phyloP scores from a whole-genome alignment of 768 basidiomycete genomes.

The Russula abietina region DNA sequence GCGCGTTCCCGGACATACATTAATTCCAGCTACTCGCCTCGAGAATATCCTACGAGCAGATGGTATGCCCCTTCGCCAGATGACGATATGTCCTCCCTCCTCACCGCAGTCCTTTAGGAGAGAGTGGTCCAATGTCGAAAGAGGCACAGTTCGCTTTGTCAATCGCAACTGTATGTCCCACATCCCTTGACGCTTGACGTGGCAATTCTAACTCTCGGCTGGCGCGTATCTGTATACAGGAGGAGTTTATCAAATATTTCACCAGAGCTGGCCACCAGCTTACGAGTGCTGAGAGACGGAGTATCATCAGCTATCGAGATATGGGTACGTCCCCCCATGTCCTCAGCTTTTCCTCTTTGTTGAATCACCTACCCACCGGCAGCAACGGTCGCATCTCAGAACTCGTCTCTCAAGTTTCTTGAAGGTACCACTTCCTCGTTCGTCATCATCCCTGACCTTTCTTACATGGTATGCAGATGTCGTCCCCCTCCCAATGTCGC shows the following conservation, averaged over 20 bases:
- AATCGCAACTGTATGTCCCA: slow-evolving; percentile 22
- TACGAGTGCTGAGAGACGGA: slow-evolving; percentile 16
- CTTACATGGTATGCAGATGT: slow-evolving; percentile 14
- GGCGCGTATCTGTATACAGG: slow-evolving; percentile 16
- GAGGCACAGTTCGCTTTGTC: slow-evolving; percentile 25
- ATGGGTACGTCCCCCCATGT: slow-evolving; percentile 19
- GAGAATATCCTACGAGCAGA: slow-evolving; percentile 25
- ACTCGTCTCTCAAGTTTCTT: slow-evolving; percentile 15
- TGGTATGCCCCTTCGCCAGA: slow-evolving; percentile 13
- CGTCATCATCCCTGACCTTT: neutral
- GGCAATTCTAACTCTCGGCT: slow-evolving; percentile 2
- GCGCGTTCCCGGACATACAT: slow-evolving; percentile 23
- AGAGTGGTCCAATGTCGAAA: slow-evolving; percentile 26
- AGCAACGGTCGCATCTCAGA: slow-evolving; percentile 15
- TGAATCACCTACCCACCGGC: neutral
- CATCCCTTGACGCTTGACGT: slow-evolving; percentile 14
- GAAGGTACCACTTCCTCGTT: slow-evolving; percentile 16
- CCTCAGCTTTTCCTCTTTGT: neutral
- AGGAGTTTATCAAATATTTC: slow-evolving; percentile 25
- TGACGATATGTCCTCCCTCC: neutral
- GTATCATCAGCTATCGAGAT: slow-evolving; percentile 22
- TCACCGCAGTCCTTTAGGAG: slow-evolving; percentile 12
- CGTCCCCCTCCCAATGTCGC: slow-evolving; percentile 20
- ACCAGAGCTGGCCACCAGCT: slow-evolving; percentile 19
- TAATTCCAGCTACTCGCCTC: slow-evolving; percentile 21